A percentile compares a stretch with the other conserved stretches of the same genome.
These are phyloP conservation scores for Trifolium pratense DNA, from an alignment of 306 rosid genomes.

Conservation along the genomic window DNA sequence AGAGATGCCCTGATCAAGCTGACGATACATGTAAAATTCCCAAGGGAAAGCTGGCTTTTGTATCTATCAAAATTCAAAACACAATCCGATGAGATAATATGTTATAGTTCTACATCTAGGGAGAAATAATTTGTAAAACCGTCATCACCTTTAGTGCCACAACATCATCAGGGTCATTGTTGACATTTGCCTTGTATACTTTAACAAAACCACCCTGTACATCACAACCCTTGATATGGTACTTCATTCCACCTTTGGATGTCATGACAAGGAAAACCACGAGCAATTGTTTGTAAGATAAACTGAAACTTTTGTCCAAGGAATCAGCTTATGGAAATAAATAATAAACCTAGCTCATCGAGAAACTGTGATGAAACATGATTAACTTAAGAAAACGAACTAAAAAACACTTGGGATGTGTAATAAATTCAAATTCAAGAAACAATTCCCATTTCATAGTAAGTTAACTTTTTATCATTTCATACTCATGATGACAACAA, in stretches of 20 bases:
- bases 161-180: constrained; percentile 73
- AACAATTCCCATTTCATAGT: constrained; percentile 10
- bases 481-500: constrained; percentile 6
- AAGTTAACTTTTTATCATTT: constrained; percentile 16
- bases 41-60: constrained; percentile 92
- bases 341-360: too few relatives aligned
- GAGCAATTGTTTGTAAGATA: constrained; percentile 26
- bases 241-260: constrained; percentile 78
- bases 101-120: background rate
- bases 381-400: constrained; percentile 20
- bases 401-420: constrained; percentile 10
- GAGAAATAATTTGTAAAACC: constrained; percentile 5
- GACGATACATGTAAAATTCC: constrained; percentile 96
- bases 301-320: background rate
- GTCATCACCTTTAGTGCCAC: constrained; percentile 83
- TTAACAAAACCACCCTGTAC: constrained; percentile 94
- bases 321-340: constrained; percentile 20
- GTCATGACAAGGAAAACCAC: constrained; percentile 40
- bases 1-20: constrained; percentile 75
- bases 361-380: constrained; percentile 23
- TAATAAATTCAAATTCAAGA: constrained; percentile 32
- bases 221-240: constrained; percentile 89
- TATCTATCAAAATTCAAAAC: constrained; percentile 57
- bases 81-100: constrained; percentile 32
- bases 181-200: constrained; percentile 76